These are phyloP conservation scores for Linnemannia schmuckeri DNA, from an alignment of 192 early-diverging fungal genomes.

Conservation along the genomic window DNA sequence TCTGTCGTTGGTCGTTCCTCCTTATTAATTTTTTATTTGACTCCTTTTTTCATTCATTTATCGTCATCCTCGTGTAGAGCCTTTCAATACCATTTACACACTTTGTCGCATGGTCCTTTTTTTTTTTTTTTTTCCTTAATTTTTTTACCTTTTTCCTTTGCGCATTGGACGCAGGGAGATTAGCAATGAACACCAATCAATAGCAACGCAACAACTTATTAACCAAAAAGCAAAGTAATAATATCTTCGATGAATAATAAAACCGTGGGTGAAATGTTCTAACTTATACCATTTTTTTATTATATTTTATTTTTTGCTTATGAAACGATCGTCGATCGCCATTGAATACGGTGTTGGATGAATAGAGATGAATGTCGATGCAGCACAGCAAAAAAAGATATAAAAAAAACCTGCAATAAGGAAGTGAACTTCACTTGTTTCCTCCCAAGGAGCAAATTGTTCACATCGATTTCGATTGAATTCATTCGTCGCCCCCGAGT, in stretches of 20 bases:
- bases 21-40: conserved; percentile 13
- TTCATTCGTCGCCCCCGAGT: neutral
- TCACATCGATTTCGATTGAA: neutral
- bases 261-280: neutral
- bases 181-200: neutral
- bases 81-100: neutral
- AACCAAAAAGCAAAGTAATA: neutral
- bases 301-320: too few species aligned
- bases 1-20: conserved; percentile 40
- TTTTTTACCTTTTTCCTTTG: neutral
- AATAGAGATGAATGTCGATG: too few species aligned
- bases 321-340: too few species aligned
- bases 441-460: too few species aligned
- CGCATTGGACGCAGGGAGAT: neutral
- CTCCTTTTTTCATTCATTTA: neutral
- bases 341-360: too few species aligned
- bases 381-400: too few species aligned
- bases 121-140: neutral
- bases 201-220: neutral
- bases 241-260: neutral
- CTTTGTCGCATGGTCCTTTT: neutral
- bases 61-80: neutral
- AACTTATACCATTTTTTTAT: too few species aligned
- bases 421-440: too few species aligned
- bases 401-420: too few species aligned